Conservation (phyloP, 2,329 filamentous ascomycete genomes). For the Magnaporthiopsis incrustans region DNA sequence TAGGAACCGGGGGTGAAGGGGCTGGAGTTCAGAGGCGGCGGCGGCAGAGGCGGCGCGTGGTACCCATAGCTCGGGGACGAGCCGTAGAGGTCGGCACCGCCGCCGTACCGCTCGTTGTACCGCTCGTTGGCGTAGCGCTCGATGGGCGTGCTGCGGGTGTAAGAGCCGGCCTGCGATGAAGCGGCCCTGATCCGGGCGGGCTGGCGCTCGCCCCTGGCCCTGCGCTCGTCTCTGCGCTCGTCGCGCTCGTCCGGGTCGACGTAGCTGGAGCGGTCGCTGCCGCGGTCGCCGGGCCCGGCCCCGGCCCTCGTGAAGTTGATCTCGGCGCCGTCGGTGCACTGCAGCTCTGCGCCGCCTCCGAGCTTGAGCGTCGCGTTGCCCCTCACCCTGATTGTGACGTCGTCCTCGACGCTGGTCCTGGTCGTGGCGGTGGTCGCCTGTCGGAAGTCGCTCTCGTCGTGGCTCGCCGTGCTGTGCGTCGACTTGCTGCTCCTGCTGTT, state of each 20-base stretch:
- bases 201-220: constrained; percentile 33
- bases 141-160: constrained; percentile 18
- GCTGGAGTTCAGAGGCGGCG: background rate
- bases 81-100: constrained; percentile 10
- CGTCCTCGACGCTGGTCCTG: constrained; percentile 46
- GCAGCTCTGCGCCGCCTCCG: constrained; percentile 45
- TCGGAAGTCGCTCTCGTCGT: constrained; percentile 55
- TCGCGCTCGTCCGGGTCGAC: constrained; percentile 32
- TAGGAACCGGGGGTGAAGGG: background rate
- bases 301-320: constrained; percentile 42
- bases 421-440: constrained; percentile 55
- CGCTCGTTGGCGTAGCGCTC: constrained; percentile 10
- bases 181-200: constrained; percentile 30
- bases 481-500: constrained; percentile 46
- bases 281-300: constrained; percentile 24
- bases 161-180: constrained; percentile 43
- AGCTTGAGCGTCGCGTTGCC: constrained; percentile 48
- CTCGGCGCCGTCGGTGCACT: constrained; percentile 50
- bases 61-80: constrained; percentile 8
- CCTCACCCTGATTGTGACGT: constrained; percentile 53
- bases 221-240: constrained; percentile 26
- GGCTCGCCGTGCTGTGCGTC: constrained; percentile 51
- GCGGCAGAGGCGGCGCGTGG: background rate
- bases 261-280: constrained; percentile 44
- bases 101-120: background rate